Percentiles rank a stretch among this genome's conserved stretches.
phyloP scores from a whole-genome alignment of 129 eudicot genomes.

The Flaveria sonorensis region DNA sequence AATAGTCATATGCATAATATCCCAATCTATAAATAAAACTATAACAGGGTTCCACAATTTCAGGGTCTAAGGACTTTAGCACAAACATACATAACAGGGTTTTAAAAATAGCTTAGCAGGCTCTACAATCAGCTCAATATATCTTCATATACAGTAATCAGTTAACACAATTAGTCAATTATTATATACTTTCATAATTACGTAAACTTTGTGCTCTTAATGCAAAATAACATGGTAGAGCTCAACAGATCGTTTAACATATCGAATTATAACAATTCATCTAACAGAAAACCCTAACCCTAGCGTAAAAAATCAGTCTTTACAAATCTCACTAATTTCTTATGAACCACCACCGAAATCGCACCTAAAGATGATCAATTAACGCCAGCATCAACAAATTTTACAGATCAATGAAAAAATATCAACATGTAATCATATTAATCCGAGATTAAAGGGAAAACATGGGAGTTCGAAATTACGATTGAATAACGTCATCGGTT shows the following conservation, averaged over 20 bases:
- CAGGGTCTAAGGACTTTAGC: not conserved
- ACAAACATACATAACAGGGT: not conserved
- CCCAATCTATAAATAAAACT: slow-evolving; percentile 16
- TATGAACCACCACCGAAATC: not conserved
- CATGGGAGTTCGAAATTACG: slow-evolving; percentile 51
- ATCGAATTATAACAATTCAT: not conserved
- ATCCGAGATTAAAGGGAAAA: slow-evolving; percentile 19
- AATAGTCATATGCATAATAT: slow-evolving; percentile 40
- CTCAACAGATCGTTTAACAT: slow-evolving; percentile 23
- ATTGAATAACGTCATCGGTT: slow-evolving; percentile 30
- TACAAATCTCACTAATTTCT: slow-evolving; percentile 16
- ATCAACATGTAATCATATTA: slow-evolving; percentile 19
- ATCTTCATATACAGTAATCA: not conserved
- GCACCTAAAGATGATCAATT: slow-evolving; percentile 13
- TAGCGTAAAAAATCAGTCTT: slow-evolving; percentile 14
- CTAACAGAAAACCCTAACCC: slow-evolving; percentile 45
- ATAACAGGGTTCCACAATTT: not conserved
- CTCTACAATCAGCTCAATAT: not conserved
- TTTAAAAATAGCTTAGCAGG: too few species aligned
- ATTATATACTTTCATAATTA: not conserved
- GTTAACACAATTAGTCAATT: not conserved
- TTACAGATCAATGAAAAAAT: slow-evolving; percentile 13
- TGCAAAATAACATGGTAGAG: not conserved
- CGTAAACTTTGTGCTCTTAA: not conserved
- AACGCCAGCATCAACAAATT: slow-evolving; percentile 3